These are phyloP conservation scores for Aurantiochytrium sp. DNA, from an alignment of 108 stramenopile genomes.

Conservation along the genomic window DNA sequence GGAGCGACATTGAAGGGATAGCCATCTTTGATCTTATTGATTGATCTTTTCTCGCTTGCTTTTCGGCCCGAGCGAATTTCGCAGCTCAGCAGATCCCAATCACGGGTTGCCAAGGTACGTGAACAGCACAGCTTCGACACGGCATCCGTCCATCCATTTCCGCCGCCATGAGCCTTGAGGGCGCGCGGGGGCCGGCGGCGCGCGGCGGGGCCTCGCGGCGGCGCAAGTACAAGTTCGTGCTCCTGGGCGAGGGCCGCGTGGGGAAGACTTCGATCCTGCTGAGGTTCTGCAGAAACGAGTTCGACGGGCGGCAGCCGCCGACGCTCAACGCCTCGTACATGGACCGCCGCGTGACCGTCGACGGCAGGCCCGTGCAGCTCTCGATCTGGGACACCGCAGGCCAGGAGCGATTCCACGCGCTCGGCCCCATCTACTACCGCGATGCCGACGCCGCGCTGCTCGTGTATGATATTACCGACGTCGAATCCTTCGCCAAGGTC, in stretches of 20 bases:
- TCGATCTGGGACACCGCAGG: slow-evolving; percentile 56
- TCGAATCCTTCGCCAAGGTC: slow-evolving; percentile 42
- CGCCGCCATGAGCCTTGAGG: neutral
- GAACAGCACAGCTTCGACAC: no score
- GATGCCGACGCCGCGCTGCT: slow-evolving; percentile 47
- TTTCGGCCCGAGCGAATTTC: no score
- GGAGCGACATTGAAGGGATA: no score
- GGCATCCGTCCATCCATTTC: no score
- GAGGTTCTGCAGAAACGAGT: slow-evolving; percentile 50
- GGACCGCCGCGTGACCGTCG: slow-evolving; percentile 32
- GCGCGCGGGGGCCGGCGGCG: neutral
- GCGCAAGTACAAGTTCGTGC: slow-evolving; percentile 29
- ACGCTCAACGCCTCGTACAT: slow-evolving; percentile 63
- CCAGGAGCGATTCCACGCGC: slow-evolving; percentile 50
- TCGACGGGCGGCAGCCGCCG: slow-evolving; percentile 48
- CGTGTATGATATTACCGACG: slow-evolving; percentile 56
- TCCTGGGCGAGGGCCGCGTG: slow-evolving; percentile 48
- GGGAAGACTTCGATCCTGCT: slow-evolving; percentile 67
- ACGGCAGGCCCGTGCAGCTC: neutral
- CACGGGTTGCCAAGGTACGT: no score
- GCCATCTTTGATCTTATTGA: no score
- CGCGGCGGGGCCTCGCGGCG: neutral
- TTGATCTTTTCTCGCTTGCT: no score
- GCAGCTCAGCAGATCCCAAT: no score
- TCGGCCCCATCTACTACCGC: slow-evolving; percentile 45